A percentile compares a stretch with the other conserved stretches of the same genome.
Conservation (phyloP, 2,329 filamentous ascomycete genomes). For the Trichoderma atrobrunneum region DNA sequence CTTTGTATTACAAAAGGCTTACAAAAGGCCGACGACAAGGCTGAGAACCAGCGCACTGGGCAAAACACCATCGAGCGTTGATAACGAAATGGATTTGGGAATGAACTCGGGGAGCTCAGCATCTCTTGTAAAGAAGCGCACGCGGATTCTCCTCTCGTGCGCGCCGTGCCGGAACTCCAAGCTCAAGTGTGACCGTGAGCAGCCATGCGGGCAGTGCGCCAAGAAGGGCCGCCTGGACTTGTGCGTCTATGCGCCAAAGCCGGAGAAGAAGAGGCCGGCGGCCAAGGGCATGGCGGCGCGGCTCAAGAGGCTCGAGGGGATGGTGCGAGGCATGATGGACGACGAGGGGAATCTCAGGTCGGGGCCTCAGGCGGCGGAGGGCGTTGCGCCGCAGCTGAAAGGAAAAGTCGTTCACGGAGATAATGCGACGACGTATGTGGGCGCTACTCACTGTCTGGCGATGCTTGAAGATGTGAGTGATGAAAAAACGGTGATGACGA, state of each 20-base stretch:
- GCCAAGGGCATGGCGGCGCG: slow-evolving; percentile 52
- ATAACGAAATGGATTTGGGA: slow-evolving; percentile 4
- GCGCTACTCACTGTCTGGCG: slow-evolving; percentile 59
- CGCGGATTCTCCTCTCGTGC: slow-evolving; percentile 51
- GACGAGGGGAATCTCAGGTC: slow-evolving; percentile 28
- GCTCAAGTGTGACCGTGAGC: slow-evolving; percentile 54
- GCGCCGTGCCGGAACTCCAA: slow-evolving; percentile 52
- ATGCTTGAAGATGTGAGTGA: slow-evolving; percentile 54
- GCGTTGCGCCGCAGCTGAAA: slow-evolving; percentile 26
- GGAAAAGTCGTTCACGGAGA: slow-evolving; percentile 46
- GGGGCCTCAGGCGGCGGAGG: slow-evolving; percentile 12
- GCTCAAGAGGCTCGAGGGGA: slow-evolving; percentile 53
- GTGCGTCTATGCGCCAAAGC: slow-evolving; percentile 50
- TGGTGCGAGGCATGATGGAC: slow-evolving; percentile 57
- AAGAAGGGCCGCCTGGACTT: slow-evolving; percentile 46
- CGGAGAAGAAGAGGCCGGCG: slow-evolving; percentile 39
- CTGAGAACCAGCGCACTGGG: background rate
- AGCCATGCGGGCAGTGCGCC: slow-evolving; percentile 52
- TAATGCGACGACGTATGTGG: slow-evolving; percentile 50
- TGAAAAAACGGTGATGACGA: background rate
- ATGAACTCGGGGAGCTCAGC: background rate
- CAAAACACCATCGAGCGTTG: background rate
- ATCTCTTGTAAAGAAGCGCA: slow-evolving; percentile 38
- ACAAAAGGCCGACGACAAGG: background rate
- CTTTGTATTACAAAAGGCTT: background rate